Percentiles rank a stretch among this genome's conserved stretches.
These are phyloP conservation scores for Cercospora zeae-maydis DNA, from an alignment of 2,329 filamentous ascomycete genomes.

Conservation along the genomic window DNA sequence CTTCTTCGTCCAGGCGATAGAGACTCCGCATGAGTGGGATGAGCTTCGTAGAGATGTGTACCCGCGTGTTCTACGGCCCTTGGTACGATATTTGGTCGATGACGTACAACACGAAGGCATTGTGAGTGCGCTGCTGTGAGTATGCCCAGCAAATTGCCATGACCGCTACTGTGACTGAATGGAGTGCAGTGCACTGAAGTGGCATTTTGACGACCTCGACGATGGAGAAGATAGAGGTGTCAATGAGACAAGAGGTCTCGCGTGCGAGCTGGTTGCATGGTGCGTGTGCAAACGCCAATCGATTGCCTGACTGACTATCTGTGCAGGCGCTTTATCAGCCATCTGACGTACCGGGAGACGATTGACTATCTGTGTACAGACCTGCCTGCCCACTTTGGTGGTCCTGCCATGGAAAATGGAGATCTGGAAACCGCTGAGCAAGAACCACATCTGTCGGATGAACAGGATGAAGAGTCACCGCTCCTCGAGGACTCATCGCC, in stretches of 20 bases:
- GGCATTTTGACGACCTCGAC: conserved; percentile 65
- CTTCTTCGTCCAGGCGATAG: conserved; percentile 61
- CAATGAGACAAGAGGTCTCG: conserved; percentile 65
- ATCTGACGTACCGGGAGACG: conserved; percentile 67
- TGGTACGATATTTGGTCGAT: conserved; percentile 62
- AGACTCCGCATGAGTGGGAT: conserved; percentile 67
- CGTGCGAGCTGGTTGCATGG: conserved; percentile 77
- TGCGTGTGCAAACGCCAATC: neutral
- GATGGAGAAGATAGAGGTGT: conserved; percentile 60
- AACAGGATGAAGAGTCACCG: conserved; percentile 25
- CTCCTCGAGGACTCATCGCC: conserved; percentile 18
- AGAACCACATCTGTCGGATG: conserved; percentile 10
- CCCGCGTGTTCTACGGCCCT: conserved; percentile 53
- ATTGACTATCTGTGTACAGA: conserved; percentile 73
- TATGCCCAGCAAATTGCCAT: neutral
- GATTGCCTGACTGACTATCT: neutral
- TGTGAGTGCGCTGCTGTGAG: conserved; percentile 68
- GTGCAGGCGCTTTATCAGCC: conserved; percentile 61
- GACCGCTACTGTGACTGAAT: neutral
- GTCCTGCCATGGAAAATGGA: conserved; percentile 7
- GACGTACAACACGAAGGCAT: conserved; percentile 65
- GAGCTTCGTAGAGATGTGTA: conserved; percentile 66
- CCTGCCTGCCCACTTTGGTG: conserved; percentile 40
- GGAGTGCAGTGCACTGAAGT: conserved; percentile 61
- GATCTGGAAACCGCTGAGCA: conserved; percentile 21